Conservation (phyloP, 1,139 yeast species). For the Sugiyamaella paludigena region DNA sequence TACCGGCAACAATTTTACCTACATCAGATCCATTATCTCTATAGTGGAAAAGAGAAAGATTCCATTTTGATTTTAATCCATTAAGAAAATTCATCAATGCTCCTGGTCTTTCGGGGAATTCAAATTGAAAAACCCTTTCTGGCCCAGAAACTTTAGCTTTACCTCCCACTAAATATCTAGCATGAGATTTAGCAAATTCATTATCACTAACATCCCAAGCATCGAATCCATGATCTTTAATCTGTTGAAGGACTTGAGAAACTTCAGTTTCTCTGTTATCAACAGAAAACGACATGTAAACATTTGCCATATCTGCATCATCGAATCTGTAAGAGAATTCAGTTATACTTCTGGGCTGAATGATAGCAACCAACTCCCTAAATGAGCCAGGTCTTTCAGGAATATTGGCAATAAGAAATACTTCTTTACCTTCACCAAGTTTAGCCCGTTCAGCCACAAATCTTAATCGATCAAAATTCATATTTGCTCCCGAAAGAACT, state of each 20-base stretch:
- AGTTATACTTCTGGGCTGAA: conserved; percentile 85
- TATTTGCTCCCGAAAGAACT: conserved; percentile 90
- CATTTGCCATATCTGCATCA: conserved; percentile 57
- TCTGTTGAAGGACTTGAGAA: conserved; percentile 43
- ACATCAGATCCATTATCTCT: conserved; percentile 96
- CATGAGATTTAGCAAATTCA: conserved; percentile 94
- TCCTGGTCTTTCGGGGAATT: conserved; percentile 97
- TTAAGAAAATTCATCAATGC: conserved; percentile 79
- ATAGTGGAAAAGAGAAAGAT: conserved; percentile 89
- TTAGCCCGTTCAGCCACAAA: conserved; percentile 98
- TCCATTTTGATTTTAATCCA: conserved; percentile 77
- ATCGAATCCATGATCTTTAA: conserved; percentile 41
- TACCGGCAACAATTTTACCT: conserved; percentile 87
- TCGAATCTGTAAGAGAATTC: conserved; percentile 86
- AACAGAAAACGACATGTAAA: conserved; percentile 85
- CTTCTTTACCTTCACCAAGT: conserved; percentile 96
- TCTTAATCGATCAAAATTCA: conserved; percentile 94
- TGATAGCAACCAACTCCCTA: conserved; percentile 64
- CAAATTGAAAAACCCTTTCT: conserved; percentile 80
- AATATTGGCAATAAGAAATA: conserved; percentile 81
- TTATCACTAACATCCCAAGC: conserved; percentile 86
- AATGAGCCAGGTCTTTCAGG: conserved; percentile 95
- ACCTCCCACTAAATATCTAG: conserved; percentile 94
- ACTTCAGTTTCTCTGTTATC: conserved; percentile 63
- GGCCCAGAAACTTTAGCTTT: conserved; percentile 55